Evolutionary conservation across 192 early-diverging fungal species (phyloP), one percentile per base, ranked within the genome.

Genomic region (Coemansia sp.): DNA sequence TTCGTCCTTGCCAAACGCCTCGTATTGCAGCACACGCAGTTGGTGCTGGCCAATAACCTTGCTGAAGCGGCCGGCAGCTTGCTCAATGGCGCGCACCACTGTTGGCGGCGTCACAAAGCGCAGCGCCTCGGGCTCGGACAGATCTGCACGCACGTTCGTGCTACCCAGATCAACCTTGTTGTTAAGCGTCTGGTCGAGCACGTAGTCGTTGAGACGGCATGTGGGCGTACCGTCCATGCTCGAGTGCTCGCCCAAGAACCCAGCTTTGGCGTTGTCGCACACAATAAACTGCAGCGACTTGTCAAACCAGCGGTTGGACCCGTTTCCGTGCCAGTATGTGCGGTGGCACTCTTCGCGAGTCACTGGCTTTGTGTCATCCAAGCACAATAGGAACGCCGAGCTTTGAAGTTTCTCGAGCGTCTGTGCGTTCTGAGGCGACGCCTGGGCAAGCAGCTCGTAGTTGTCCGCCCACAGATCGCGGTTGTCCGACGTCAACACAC

Each of bases 181-280:
- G 27, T 90, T 14, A 64, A 83, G 76, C 29, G 85, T 72, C 13
- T 66, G 59, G 24, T 45, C 54, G 16, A 75, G 69, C 53, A 93
- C 85, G 67, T 81, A 94, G 64, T 98, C 91, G 73, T 90, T 93
- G 66, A 96, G 76, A 32, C 94, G 89, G 71, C 82, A 80, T 7
- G 94, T 96, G 29, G 92, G 90, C 5, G 93, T 99, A 50, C 93
- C 97, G 69, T 99, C 97, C 95, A 99, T 93, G 69, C 85, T 88
- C 41, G 91, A 91, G 78, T 93, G 91, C 85, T 99, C 97, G 65
- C 95, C 97, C 38, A 84, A 87, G 81, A 99, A 97, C 4, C 94
- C 97, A 26, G 95, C 95, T 61, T 93, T 93, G 59, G 88, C 94
- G 83, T 97, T 99, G 54, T 96, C 95, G 73, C 89, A 92, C 53